Evolutionary conservation across 495 filamentous ascomycete species (phyloP).

Genomic region (Podospora comata): DNA sequence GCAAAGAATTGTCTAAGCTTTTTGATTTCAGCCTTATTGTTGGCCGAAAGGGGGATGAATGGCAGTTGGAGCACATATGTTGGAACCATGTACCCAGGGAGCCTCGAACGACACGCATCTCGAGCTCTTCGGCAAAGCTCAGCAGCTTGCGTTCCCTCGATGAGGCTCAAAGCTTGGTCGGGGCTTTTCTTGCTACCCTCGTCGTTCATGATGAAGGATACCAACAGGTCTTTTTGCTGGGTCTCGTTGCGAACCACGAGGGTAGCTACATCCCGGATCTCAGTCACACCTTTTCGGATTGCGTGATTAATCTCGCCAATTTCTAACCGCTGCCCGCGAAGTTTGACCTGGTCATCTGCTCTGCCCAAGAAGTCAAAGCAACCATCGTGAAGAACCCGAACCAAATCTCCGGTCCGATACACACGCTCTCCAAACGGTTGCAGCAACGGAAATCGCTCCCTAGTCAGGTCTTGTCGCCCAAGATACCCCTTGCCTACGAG

Average conservation of each 20-base stretch:
- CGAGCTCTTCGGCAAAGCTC: slow-evolving; percentile 35
- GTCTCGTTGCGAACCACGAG: slow-evolving; percentile 55
- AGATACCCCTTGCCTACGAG: slow-evolving; percentile 87
- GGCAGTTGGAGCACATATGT: slow-evolving; percentile 65
- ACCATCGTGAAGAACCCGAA: slow-evolving; percentile 65
- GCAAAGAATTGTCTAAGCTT: slow-evolving; percentile 57
- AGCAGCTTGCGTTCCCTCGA: slow-evolving; percentile 24
- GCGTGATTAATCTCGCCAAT: slow-evolving; percentile 71
- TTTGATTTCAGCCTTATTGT: slow-evolving; percentile 73
- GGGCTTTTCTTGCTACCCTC: slow-evolving; percentile 5
- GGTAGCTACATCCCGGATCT: slow-evolving; percentile 59
- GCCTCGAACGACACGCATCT: slow-evolving; percentile 54
- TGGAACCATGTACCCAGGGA: slow-evolving; percentile 76
- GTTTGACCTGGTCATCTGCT: slow-evolving; percentile 76
- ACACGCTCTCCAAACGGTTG: slow-evolving; percentile 49
- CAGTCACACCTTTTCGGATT: slow-evolving; percentile 48
- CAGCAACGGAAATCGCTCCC: slow-evolving; percentile 60
- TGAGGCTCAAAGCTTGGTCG: slow-evolving; percentile 28
- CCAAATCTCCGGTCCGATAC: slow-evolving; percentile 79
- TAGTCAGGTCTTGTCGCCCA: slow-evolving; percentile 66
- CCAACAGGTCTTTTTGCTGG: slow-evolving; percentile 65
- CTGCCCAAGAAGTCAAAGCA: slow-evolving; percentile 72
- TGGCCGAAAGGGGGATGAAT: slow-evolving; percentile 63
- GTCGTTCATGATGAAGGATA: slow-evolving; percentile 59
- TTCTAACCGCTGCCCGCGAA: slow-evolving; percentile 74